Conservation (phyloP, 2,329 filamentous ascomycete species). For the Arthroderma sp. region DNA sequence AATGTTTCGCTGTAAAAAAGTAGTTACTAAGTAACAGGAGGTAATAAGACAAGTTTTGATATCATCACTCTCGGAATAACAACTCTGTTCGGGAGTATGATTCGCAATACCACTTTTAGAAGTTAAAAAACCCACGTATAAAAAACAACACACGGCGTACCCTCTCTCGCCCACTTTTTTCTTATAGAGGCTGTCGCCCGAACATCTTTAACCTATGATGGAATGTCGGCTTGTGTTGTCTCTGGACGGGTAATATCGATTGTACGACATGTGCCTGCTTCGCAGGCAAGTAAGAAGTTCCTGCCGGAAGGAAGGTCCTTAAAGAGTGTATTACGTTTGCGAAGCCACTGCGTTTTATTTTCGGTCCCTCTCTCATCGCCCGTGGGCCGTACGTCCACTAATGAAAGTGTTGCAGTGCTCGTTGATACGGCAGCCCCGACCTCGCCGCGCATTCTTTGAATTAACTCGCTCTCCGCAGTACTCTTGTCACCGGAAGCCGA, state of each 20-base stretch:
- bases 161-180: too few species aligned
- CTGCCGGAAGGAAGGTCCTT: conserved; percentile 25
- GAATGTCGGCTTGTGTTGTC: background rate
- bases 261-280: conserved; percentile 22
- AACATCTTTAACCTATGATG: too few species aligned
- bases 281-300: conserved; percentile 28
- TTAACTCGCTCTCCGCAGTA: conserved; percentile 6
- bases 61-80: too few species aligned
- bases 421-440: conserved; percentile 21
- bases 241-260: conserved; percentile 19
- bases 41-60: too few species aligned
- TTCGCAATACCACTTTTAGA: too few species aligned
- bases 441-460: conserved; percentile 22
- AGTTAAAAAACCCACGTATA: too few species aligned
- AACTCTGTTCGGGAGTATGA: too few species aligned
- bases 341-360: conserved; percentile 26
- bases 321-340: conserved; percentile 23
- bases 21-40: too few species aligned
- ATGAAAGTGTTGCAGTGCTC: conserved; percentile 19
- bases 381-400: conserved; percentile 20
- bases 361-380: conserved; percentile 19
- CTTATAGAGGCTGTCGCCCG: too few species aligned
- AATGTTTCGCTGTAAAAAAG: too few species aligned
- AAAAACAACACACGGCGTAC: too few species aligned
- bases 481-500: conserved; percentile 12